These are phyloP conservation scores for Herpetomonas samuelpessoai DNA, from an alignment of 208 protist species.

Conservation along the genomic window DNA sequence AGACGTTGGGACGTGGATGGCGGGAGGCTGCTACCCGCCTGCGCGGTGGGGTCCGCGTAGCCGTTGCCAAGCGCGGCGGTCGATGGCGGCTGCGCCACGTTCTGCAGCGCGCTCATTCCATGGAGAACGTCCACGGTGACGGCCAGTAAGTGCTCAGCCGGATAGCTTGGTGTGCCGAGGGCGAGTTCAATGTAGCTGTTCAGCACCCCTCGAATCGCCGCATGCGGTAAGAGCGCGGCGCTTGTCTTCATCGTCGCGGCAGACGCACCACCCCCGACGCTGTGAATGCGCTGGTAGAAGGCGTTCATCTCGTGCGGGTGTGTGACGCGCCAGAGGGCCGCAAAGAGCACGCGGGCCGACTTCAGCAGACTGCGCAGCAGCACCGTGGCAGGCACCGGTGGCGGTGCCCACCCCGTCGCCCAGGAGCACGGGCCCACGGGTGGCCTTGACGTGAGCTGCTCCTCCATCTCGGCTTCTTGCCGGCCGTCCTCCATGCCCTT, in stretches of 20 bases:
- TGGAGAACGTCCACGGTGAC: conserved; percentile 57
- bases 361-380: conserved; percentile 52
- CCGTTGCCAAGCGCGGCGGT: background rate
- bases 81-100: conserved; percentile 14
- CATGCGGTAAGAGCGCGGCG: conserved; percentile 66
- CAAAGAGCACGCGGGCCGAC: conserved; percentile 50
- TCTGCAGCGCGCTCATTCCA: conserved; percentile 46
- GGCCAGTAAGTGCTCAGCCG: conserved; percentile 22
- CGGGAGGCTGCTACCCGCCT: background rate
- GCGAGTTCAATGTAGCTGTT: conserved; percentile 73
- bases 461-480: conserved; percentile 3
- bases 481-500: background rate
- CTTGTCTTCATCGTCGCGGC: conserved; percentile 25
- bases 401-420: conserved; percentile 23
- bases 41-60: background rate
- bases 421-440: background rate
- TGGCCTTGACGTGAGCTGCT: too few relatives aligned
- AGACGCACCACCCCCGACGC: conserved; percentile 28
- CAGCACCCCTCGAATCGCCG: conserved; percentile 70
- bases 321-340: conserved; percentile 73
- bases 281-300: conserved; percentile 27
- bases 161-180: conserved; percentile 26
- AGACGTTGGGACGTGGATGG: too few relatives aligned
- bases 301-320: conserved; percentile 58
- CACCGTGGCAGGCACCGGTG: conserved; percentile 28